A percentile compares a stretch with the other conserved stretches of the same genome.
phyloP scores from a whole-genome alignment of 345 rosid species.

The Syzygium grande region DNA sequence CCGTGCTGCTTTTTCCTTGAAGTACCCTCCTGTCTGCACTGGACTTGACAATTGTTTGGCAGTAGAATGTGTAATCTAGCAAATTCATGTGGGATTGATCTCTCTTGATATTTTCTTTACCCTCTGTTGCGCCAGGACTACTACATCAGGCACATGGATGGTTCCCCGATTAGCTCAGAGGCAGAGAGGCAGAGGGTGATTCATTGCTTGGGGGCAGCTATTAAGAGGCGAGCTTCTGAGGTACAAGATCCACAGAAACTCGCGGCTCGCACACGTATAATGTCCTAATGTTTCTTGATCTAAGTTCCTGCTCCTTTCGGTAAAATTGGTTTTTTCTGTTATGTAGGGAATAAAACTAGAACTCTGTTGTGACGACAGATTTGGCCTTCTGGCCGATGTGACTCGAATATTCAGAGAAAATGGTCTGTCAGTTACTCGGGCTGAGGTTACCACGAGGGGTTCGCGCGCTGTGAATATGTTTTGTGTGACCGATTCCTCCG shows the following conservation, averaged over 20 bases:
- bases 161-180: conserved; percentile 84
- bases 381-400: conserved; percentile 81
- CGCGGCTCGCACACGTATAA: background rate
- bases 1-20: background rate
- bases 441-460: conserved; percentile 83
- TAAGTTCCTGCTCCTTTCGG: background rate
- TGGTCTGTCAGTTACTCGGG: conserved; percentile 72
- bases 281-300: background rate
- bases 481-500: conserved; percentile 76
- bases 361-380: conserved; percentile 68
- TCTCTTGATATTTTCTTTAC: background rate
- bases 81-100: background rate
- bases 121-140: conserved; percentile 47
- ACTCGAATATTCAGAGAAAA: conserved; percentile 94
- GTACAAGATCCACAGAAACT: conserved; percentile 7
- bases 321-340: background rate
- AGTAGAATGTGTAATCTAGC: background rate
- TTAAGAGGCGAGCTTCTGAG: conserved; percentile 69
- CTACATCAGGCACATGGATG: conserved; percentile 84
- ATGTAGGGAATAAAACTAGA: conserved; percentile 80
- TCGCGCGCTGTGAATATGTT: conserved; percentile 74
- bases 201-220: conserved; percentile 90
- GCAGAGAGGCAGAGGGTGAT: conserved; percentile 93
- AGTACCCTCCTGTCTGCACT: background rate
- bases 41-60: background rate